phyloP scores from a whole-genome alignment of 768 basidiomycete species.

The Sarcomyxa edulis region DNA sequence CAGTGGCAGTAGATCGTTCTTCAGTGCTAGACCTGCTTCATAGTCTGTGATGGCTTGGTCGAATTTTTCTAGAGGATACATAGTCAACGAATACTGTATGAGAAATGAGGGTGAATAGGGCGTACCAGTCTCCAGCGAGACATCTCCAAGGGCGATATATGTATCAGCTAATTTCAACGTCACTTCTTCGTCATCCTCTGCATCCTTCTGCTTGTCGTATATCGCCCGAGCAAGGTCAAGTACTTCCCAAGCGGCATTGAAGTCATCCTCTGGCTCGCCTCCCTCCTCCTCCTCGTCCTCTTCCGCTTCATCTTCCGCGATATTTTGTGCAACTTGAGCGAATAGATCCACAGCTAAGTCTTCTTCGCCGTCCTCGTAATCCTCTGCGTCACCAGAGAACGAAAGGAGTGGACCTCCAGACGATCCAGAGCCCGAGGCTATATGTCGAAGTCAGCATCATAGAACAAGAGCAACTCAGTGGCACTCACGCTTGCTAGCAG shows the following conservation, averaged over 20 bases:
- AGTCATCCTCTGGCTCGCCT: slow-evolving; percentile 90
- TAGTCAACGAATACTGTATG: slow-evolving; percentile 3
- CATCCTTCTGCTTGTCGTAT: slow-evolving; percentile 59
- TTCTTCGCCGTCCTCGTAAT: slow-evolving; percentile 36
- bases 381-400: slow-evolving; percentile 78
- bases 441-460: slow-evolving; percentile 6
- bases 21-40: slow-evolving; percentile 68
- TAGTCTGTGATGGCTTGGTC: slow-evolving; percentile 92
- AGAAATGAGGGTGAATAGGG: neutral
- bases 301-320: slow-evolving; percentile 41
- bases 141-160: slow-evolving; percentile 87
- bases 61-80: slow-evolving; percentile 71
- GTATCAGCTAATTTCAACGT: slow-evolving; percentile 88
- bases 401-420: slow-evolving; percentile 60
- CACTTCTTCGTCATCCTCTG: slow-evolving; percentile 51
- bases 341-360: slow-evolving; percentile 61
- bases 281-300: slow-evolving; percentile 60
- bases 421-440: slow-evolving; percentile 26
- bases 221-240: slow-evolving; percentile 91
- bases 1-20: slow-evolving; percentile 66
- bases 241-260: slow-evolving; percentile 96
- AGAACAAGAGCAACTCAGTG: slow-evolving; percentile 8
- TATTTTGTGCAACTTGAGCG: slow-evolving; percentile 44
- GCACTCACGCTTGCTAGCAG: slow-evolving; percentile 24
- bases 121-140: slow-evolving; percentile 94